Percentiles rank a stretch among this genome's conserved stretches.
Evolutionary conservation across 1,284 basidiomycete genomes (phyloP).

Genomic region (Anthracocystis walkeri): DNA sequence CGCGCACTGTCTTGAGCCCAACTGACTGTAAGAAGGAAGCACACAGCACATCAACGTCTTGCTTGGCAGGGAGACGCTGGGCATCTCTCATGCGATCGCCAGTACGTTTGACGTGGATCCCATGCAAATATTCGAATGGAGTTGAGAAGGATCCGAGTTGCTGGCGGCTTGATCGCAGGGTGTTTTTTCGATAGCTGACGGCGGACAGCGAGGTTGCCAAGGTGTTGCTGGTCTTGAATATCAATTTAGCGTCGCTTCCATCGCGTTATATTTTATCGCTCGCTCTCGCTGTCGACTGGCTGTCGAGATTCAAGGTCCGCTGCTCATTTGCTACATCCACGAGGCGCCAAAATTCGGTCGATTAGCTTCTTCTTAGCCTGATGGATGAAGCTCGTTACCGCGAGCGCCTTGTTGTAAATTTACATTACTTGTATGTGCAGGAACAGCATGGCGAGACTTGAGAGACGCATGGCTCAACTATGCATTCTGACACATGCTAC

Average conservation of each 20-base stretch:
- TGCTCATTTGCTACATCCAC: background rate
- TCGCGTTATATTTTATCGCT: conserved; percentile 12
- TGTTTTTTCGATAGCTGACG: background rate
- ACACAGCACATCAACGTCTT: background rate
- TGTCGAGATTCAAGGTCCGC: conserved; percentile 12
- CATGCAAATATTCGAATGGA: too few species aligned
- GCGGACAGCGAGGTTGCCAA: conserved; percentile 1
- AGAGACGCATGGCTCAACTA: conserved; percentile 3
- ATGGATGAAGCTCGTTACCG: background rate
- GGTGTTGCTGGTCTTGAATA: background rate
- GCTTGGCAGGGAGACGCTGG: background rate
- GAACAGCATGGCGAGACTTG: background rate
- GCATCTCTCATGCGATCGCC: too few species aligned
- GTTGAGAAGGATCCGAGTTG: background rate
- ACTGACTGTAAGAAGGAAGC: background rate
- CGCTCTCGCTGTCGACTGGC: background rate
- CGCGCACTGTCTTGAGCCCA: background rate
- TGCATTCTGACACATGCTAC: background rate
- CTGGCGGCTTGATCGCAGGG: background rate
- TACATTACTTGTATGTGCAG: conserved; percentile 3
- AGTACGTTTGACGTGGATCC: too few species aligned
- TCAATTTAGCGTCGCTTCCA: conserved; percentile 7
- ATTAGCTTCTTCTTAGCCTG: background rate
- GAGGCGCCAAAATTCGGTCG: conserved; percentile 1
- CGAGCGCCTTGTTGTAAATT: background rate